A percentile compares a stretch with the other conserved stretches of the same genome.
Evolutionary conservation across 2,329 filamentous ascomycete species (phyloP).

Genomic region (Phialocephala subalpina): DNA sequence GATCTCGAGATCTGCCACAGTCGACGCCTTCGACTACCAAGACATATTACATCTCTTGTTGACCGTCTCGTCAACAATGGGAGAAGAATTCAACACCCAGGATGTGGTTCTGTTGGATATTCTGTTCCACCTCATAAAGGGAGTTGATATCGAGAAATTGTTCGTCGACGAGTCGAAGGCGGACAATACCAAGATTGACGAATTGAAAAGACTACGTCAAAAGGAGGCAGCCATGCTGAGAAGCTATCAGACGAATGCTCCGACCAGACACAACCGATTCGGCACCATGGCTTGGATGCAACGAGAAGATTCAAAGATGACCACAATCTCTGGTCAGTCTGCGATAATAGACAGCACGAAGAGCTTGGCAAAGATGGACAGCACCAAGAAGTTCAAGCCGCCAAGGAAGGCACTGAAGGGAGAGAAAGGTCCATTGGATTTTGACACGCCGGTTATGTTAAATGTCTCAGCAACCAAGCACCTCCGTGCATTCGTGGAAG

Average conservation of each 20-base stretch:
- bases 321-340: slow-evolving; percentile 88
- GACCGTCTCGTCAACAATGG: slow-evolving; percentile 90
- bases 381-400: slow-evolving; percentile 88
- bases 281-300: slow-evolving; percentile 98
- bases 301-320: slow-evolving; percentile 82
- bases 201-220: slow-evolving; percentile 77
- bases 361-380: slow-evolving; percentile 88
- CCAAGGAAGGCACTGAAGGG: slow-evolving; percentile 70
- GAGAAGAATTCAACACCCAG: slow-evolving; percentile 89
- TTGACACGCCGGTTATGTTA: slow-evolving; percentile 76
- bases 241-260: slow-evolving; percentile 78
- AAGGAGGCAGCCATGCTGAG: slow-evolving; percentile 87
- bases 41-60: slow-evolving; percentile 88
- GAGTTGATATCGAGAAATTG: slow-evolving; percentile 82
- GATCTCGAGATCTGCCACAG: slow-evolving; percentile 85
- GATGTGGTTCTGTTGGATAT: slow-evolving; percentile 92
- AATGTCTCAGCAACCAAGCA: slow-evolving; percentile 78
- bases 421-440: slow-evolving; percentile 73
- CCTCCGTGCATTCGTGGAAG: slow-evolving; percentile 83
- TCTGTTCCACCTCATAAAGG: slow-evolving; percentile 91
- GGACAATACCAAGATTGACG: slow-evolving; percentile 72
- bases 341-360: slow-evolving; percentile 77
- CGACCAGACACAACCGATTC: slow-evolving; percentile 91
- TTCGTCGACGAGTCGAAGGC: slow-evolving; percentile 84
- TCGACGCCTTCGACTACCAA: slow-evolving; percentile 89